phyloP scores from a whole-genome alignment of 495 filamentous ascomycete genomes.

The Cryomyces minteri region DNA sequence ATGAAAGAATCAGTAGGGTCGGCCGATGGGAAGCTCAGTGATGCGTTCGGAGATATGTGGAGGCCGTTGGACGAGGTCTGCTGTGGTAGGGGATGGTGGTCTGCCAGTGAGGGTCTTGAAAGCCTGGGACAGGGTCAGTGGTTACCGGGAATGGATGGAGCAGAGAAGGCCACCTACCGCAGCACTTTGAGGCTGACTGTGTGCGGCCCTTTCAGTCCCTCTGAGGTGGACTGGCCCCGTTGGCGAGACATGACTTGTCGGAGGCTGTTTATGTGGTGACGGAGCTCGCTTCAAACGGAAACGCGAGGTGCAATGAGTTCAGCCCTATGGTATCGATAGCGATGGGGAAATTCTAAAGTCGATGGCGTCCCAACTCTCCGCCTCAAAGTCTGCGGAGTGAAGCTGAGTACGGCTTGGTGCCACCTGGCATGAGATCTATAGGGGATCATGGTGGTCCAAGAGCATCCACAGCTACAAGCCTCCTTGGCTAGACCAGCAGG shows the following conservation, averaged over 20 bases:
- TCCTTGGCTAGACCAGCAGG: not conserved
- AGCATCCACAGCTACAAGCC: not conserved
- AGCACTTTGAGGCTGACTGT: constrained; percentile 73
- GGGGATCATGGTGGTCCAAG: too few species aligned
- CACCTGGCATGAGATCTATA: too few species aligned
- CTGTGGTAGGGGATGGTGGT: constrained; percentile 34
- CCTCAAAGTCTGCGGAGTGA: too few species aligned
- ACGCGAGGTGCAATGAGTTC: too few species aligned
- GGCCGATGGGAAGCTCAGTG: constrained; percentile 32
- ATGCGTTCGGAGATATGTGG: constrained; percentile 30
- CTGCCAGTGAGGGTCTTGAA: constrained; percentile 22
- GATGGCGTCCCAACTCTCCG: too few species aligned
- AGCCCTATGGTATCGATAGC: too few species aligned
- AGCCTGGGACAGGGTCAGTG: constrained; percentile 16
- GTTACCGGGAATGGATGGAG: not conserved
- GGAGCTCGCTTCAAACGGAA: too few species aligned
- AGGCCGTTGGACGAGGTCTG: constrained; percentile 6
- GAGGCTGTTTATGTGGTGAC: too few species aligned
- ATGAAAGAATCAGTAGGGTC: constrained; percentile 33
- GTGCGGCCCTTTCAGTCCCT: constrained; percentile 61
- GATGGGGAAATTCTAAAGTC: too few species aligned
- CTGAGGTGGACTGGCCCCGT: constrained; percentile 22
- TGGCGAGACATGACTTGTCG: constrained; percentile 4
- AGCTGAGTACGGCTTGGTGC: too few species aligned
- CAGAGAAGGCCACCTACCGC: constrained; percentile 25